Conservation (phyloP, 225 moss, liverwort and hornwort genomes). For the Polytrichum commune region DNA sequence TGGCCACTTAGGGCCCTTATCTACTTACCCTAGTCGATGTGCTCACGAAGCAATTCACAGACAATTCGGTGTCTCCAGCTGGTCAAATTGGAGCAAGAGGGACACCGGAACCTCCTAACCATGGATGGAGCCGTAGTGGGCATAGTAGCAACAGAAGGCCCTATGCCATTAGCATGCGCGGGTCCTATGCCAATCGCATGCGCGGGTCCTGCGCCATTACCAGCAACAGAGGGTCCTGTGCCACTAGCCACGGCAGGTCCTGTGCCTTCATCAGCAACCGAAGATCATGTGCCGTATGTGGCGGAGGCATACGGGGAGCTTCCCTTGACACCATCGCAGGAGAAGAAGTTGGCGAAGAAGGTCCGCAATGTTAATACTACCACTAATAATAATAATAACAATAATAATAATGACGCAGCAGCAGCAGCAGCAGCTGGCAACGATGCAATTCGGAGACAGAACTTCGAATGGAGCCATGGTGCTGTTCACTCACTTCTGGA, state of each 20-base stretch:
- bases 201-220: background rate
- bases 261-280: background rate
- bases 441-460: constrained; percentile 42
- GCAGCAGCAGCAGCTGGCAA: constrained; percentile 5
- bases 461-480: constrained; percentile 83
- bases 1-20: too few species aligned
- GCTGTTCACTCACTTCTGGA: constrained; percentile 87
- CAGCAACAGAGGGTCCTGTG: too few species aligned
- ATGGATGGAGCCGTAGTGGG: constrained; percentile 42
- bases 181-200: background rate
- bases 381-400: too few species aligned
- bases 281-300: constrained; percentile 27
- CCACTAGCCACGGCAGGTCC: too few species aligned
- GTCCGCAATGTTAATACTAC: constrained; percentile 20
- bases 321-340: constrained; percentile 30
- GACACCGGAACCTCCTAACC: background rate
- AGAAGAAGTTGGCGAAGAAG: constrained; percentile 38
- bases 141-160: constrained; percentile 12
- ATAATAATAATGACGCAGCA: too few species aligned
- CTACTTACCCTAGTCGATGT: too few species aligned
- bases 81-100: too few species aligned
- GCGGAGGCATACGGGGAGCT: constrained; percentile 34
- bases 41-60: too few species aligned
- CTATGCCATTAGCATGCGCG: background rate
- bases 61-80: too few species aligned